Evolutionary conservation across 2,329 filamentous ascomycete genomes (phyloP).

Genomic region (Ophiostoma pallidulum): DNA sequence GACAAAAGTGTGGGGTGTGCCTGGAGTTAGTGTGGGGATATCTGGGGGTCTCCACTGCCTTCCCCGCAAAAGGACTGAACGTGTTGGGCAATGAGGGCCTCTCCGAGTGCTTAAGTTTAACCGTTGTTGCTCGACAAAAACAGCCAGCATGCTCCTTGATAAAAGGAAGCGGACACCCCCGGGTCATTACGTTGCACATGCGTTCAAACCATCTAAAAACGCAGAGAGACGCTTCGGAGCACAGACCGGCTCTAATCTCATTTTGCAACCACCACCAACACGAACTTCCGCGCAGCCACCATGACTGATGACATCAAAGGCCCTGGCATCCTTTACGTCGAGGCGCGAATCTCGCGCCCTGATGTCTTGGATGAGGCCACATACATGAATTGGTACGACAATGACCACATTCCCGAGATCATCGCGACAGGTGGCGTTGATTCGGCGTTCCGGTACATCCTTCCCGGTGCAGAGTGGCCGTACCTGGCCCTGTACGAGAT

Average conservation of each 20-base stretch:
- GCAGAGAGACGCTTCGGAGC: too few relatives aligned
- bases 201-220: too few relatives aligned
- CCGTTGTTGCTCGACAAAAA: neutral
- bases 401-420: constrained; percentile 30
- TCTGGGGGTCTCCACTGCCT: too few relatives aligned
- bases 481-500: constrained; percentile 29
- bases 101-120: constrained; percentile 2
- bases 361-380: constrained; percentile 23
- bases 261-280: too few relatives aligned
- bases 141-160: too few relatives aligned
- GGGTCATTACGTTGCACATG: too few relatives aligned
- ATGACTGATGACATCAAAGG: constrained; percentile 6
- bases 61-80: neutral
- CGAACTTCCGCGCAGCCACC: too few relatives aligned
- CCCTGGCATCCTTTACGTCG: constrained; percentile 24
- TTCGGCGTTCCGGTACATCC: constrained; percentile 25
- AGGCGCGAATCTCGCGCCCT: constrained; percentile 20
- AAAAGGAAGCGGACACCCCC: too few relatives aligned
- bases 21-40: neutral
- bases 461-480: constrained; percentile 22
- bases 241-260: too few relatives aligned
- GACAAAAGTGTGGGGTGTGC: neutral
- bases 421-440: constrained; percentile 25
- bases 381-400: constrained; percentile 30
- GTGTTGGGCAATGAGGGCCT: neutral